Base-by-base conservation (phyloP, 495 filamentous ascomycete genomes). In the Penicillium dipodomyicola region DNA sequence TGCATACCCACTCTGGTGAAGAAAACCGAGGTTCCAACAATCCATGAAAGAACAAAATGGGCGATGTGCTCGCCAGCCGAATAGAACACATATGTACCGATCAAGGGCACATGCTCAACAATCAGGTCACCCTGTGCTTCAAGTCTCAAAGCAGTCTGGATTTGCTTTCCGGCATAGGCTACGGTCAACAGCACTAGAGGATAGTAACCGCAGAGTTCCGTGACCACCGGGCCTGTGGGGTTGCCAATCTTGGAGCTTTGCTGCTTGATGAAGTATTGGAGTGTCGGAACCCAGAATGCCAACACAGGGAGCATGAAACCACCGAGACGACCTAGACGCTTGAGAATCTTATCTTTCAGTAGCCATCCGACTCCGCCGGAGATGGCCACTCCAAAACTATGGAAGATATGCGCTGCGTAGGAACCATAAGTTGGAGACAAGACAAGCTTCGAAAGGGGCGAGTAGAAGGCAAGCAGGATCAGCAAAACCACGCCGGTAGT, bases 381-480 rank as follows among this genome's bases (percentile, higher is more conserved):
- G 9, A 80, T 72, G 55, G 80, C 82, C 43, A 89, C 78, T 19
- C 88, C 78, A 62, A 83, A 80, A 50, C 76, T 67, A 68, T 96
- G 92, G 70, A 87, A 87, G 63, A 86, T 78, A 11, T 83, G 80
- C 1, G 90, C 69, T 10, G 93, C 86, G 22, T 91, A 85, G 15
- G 85, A 82, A 22, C 93, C 93, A 73, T 95, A 97, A 20, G 92
- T 87, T 3, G 93, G 94, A 20, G 89, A 86, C 33, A 97, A 72
- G 6, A 80, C 84, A 58, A 90, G 74, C 61, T 87, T 79, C 23
- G 90, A 94, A 51, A 90, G 82, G 52, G 84, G 85, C 20, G 90
- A 89, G 57, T 82, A 87, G 44, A 87, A 67, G 2, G 89, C 91
- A n/a, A 85, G 80, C 43, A 94, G 80, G 22, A 81, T 57, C 57